These are phyloP conservation scores for Osmanthus fragrans DNA, from an alignment of 257 asterid species.

Conservation along the genomic window DNA sequence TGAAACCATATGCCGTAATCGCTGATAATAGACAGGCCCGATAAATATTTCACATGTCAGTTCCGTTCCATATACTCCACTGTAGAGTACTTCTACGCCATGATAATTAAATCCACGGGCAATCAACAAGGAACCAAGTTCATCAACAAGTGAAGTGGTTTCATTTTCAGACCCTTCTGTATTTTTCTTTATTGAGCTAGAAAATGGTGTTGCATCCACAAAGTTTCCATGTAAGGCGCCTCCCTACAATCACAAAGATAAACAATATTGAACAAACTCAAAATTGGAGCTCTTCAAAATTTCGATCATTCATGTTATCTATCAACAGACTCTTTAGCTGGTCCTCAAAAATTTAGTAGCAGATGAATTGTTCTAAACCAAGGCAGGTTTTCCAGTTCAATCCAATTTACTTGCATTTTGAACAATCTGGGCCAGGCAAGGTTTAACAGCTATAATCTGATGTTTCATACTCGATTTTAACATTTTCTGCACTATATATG, in stretches of 20 bases:
- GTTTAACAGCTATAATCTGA: not conserved
- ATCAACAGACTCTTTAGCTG: not conserved
- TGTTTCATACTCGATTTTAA: not conserved
- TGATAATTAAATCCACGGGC: slow-evolving; percentile 85
- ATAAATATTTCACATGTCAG: slow-evolving; percentile 87
- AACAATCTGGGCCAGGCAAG: not conserved
- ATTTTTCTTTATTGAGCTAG: slow-evolving; percentile 46
- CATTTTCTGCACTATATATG: not conserved
- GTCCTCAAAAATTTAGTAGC: not conserved
- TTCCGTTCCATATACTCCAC: slow-evolving; percentile 93
- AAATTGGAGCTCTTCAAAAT: not conserved
- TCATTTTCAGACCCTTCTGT: slow-evolving; percentile 47
- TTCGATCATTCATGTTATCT: not conserved
- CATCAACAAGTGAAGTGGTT: slow-evolving; percentile 66
- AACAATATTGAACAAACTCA: not conserved
- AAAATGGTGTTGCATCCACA: slow-evolving; percentile 88
- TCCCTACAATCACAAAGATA: slow-evolving; percentile 51
- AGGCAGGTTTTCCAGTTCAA: not conserved
- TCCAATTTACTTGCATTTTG: not conserved
- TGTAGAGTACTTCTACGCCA: slow-evolving; percentile 81
- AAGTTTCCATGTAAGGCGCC: slow-evolving; percentile 86
- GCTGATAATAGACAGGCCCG: slow-evolving; percentile 97
- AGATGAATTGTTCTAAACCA: not conserved
- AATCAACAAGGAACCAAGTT: slow-evolving; percentile 70
- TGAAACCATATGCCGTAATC: slow-evolving; percentile 97